Conservation (phyloP, 2,329 filamentous ascomycete species). For the Lasiodiplodia theobromae region DNA sequence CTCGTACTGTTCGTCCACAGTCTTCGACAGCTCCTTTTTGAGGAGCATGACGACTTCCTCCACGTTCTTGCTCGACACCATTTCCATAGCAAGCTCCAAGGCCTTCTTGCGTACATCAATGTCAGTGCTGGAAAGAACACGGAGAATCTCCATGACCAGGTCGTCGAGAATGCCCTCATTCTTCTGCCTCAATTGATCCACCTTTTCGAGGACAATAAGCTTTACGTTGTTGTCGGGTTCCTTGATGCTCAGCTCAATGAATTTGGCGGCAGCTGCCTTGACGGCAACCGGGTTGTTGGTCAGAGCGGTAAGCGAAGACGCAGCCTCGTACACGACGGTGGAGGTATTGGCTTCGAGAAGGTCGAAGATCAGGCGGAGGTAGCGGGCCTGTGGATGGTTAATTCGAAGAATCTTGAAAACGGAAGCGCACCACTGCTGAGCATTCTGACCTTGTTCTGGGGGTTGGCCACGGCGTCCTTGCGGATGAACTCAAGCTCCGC, state of each 20-base stretch:
- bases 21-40: conserved; percentile 98
- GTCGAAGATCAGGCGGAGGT: conserved; percentile 94
- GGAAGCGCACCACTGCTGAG: not conserved
- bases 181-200: conserved; percentile 84
- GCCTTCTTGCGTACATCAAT: conserved; percentile 95
- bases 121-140: conserved; percentile 92
- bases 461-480: conserved; percentile 94
- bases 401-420: conserved; percentile 9
- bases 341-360: conserved; percentile 90
- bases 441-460: conserved; percentile 81
- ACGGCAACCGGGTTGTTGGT: conserved; percentile 97
- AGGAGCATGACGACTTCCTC: conserved; percentile 95
- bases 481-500: conserved; percentile 97
- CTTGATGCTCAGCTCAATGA: conserved; percentile 96
- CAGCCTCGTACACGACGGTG: conserved; percentile 96
- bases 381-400: conserved; percentile 69
- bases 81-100: conserved; percentile 87
- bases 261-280: conserved; percentile 93
- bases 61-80: conserved; percentile 99
- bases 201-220: conserved; percentile 93
- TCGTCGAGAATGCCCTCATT: conserved; percentile 94
- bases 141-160: conserved; percentile 94
- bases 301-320: conserved; percentile 89
- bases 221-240: conserved; percentile 99
- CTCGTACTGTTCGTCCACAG: conserved; percentile 97